Percentiles rank a stretch among this genome's conserved stretches.
Conservation (phyloP, 2,329 filamentous ascomycete genomes). For the Phaeosphaeria sp. region DNA sequence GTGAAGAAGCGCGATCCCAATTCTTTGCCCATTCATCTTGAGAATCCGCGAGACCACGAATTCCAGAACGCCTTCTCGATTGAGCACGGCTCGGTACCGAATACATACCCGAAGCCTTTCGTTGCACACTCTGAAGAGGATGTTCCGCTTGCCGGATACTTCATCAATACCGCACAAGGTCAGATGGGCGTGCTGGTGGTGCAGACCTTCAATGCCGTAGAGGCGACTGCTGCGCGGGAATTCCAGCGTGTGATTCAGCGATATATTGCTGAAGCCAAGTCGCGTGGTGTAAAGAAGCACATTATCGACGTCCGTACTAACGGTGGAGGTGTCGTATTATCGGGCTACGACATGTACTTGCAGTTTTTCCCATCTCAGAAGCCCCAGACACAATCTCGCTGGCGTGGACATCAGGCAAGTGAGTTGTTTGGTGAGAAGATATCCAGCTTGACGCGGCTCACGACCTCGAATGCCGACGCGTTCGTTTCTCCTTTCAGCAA, state of each 20-base stretch:
- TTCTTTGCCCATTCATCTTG: constrained; percentile 31
- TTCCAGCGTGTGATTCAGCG: constrained; percentile 49
- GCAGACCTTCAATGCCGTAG: constrained; percentile 48
- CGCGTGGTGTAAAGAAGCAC: constrained; percentile 61
- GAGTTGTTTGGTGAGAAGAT: constrained; percentile 35
- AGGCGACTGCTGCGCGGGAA: constrained; percentile 22
- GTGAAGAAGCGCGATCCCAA: constrained; percentile 35
- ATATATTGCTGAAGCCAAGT: constrained; percentile 58
- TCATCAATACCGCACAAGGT: constrained; percentile 48
- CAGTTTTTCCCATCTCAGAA: constrained; percentile 59
- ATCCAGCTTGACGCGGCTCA: constrained; percentile 22
- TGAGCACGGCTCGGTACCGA: constrained; percentile 30
- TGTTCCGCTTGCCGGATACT: constrained; percentile 54
- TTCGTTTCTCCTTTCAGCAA: constrained; percentile 46
- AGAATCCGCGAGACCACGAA: constrained; percentile 38
- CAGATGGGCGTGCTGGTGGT: constrained; percentile 57
- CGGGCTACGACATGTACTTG: constrained; percentile 55
- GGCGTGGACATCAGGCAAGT: constrained; percentile 51
- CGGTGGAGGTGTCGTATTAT: constrained; percentile 58
- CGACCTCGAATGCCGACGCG: constrained; percentile 23
- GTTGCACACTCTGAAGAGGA: constrained; percentile 38
- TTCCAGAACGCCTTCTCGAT: constrained; percentile 26
- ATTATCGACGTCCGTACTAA: constrained; percentile 70
- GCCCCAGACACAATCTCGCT: constrained; percentile 55
- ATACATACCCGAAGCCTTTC: constrained; percentile 46